Conservation (phyloP, 805 yeast genomes). For the Yamadazyma paraphyllophila region DNA sequence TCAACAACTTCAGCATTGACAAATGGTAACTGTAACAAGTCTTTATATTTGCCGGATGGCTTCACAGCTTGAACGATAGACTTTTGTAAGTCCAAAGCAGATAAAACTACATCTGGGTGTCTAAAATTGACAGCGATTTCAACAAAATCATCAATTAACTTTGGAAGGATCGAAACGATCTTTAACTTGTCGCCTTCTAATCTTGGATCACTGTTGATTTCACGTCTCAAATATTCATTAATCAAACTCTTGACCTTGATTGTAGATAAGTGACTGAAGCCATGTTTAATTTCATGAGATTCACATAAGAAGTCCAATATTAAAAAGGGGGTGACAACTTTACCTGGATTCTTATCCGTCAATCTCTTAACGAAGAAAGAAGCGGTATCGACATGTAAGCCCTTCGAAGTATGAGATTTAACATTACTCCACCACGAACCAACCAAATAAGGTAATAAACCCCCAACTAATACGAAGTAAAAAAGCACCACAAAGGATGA, state of each 20-base stretch:
- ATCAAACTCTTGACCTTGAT: constrained; percentile 46
- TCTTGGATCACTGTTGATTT: constrained; percentile 23
- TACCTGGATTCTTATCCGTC: constrained; percentile 72
- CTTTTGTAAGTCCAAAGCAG: constrained; percentile 65
- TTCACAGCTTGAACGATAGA: constrained; percentile 74
- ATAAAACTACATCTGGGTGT: constrained; percentile 59
- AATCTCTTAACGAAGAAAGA: constrained; percentile 66
- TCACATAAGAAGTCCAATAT: constrained; percentile 59
- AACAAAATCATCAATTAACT: constrained; percentile 65
- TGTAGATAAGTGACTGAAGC: constrained; percentile 40
- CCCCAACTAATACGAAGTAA: constrained; percentile 73
- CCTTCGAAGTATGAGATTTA: constrained; percentile 75
- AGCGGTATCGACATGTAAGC: constrained; percentile 84
- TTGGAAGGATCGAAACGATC: constrained; percentile 62
- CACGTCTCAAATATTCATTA: constrained; percentile 57
- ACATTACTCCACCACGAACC: constrained; percentile 89
- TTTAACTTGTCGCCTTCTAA: constrained; percentile 44
- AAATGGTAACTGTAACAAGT: constrained; percentile 78
- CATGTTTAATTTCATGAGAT: constrained; percentile 60
- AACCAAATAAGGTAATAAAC: constrained; percentile 76
- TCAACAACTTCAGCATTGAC: constrained; percentile 51
- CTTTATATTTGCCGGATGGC: constrained; percentile 51
- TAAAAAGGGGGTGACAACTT: constrained; percentile 54
- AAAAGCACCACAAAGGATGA: constrained; percentile 59
- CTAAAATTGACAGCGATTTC: constrained; percentile 83